Conservation (phyloP, 73 alveolate genomes). For the Breviolum minutum region DNA sequence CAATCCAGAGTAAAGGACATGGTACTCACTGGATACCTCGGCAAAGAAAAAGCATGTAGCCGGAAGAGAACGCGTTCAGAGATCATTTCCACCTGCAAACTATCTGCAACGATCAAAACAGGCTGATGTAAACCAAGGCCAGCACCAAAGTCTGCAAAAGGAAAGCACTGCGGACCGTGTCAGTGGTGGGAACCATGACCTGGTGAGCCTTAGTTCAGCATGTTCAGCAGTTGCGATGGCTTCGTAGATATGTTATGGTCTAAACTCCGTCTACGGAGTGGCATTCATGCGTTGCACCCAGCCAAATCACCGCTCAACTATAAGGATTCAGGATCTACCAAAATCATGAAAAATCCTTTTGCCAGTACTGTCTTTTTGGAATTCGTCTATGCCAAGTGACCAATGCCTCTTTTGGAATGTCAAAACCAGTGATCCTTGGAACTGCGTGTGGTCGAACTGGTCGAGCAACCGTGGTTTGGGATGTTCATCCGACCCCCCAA, state of each 20-base stretch:
- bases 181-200: conserved; percentile 99
- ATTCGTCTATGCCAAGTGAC: background rate
- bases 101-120: background rate
- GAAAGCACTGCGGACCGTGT: conserved; percentile 99
- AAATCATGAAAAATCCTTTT: too few relatives aligned
- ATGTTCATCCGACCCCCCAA: too few relatives aligned
- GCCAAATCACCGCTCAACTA: too few relatives aligned
- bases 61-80: background rate
- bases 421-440: conserved; percentile 72
- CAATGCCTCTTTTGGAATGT: conserved; percentile 85
- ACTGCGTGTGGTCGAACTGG: too few relatives aligned
- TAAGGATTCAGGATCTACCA: too few relatives aligned
- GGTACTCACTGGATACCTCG: conserved; percentile 97
- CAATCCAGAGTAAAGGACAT: conserved; percentile 99
- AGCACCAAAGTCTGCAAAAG: conserved; percentile 97
- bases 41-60: background rate
- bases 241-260: too few relatives aligned
- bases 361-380: too few relatives aligned
- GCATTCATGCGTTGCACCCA: too few relatives aligned
- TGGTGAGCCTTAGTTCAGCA: conserved; percentile 97
- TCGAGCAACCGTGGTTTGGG: too few relatives aligned
- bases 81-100: background rate
- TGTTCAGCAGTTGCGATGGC: background rate
- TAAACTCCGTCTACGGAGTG: too few relatives aligned
- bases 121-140: background rate